Evolutionary conservation across 345 rosid species (phyloP), one percentile per base, ranked within the genome.

Genomic region (Gossypium turneri): DNA sequence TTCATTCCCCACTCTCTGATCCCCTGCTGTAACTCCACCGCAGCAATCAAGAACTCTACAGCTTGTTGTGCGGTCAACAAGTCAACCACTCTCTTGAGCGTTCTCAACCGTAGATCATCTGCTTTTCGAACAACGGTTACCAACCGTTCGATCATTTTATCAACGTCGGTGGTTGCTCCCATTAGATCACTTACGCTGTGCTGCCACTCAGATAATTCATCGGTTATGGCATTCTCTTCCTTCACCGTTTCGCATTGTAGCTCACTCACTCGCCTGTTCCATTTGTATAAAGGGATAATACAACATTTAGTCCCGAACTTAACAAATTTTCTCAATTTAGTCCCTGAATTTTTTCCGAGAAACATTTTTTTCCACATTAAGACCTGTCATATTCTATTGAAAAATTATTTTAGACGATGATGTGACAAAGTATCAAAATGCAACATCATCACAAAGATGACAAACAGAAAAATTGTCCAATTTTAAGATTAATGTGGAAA

Each of bases 181-280:
- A 65, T 43, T 4, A 92, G 81, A 56, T 88, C 91, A 22, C 81
- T 74, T 2, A 88, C 90, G 0, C 83, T 79, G 29, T 88, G 94
- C 78, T 92, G 98, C 98, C 98, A 94, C 74, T 86, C 89, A 0
- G 93, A 82, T 17, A 90, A 65, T 79, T 92, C 91, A 16, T 84
- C 90, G 0, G 92, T 90, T 50, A 92, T 85, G 0, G 76, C 86
- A 59, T 94, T 94, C 90, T 94, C 98, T 76, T 90, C 94, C 41
- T 81, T 86, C 81, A 90, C 98, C 13, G 97, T 88, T 79, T 90
- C 91, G 57, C 98, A 92, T 75, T 94, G 98, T 60, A 94, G 71
- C 86, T 90, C 97, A 9, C 93, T 94, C 77, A 92, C 94, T 59
- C 83, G 79, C 90, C 98, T 94, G 84, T 60, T 61, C 2, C 29